phyloP scores from a whole-genome alignment of 768 basidiomycete genomes.

The Naganishia vaughanmartiniae region DNA sequence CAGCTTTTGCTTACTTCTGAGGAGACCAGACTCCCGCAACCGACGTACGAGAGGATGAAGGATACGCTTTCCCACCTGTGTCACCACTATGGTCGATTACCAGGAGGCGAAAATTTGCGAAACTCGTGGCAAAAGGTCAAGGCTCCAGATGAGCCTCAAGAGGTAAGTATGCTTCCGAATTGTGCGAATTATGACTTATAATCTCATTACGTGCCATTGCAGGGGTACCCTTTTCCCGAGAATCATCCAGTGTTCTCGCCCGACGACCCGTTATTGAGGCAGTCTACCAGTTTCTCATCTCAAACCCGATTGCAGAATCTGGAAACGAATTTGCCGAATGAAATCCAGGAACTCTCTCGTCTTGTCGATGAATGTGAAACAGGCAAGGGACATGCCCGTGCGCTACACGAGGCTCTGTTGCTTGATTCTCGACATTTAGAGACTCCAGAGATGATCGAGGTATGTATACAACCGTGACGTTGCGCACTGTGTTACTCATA shows the following conservation, averaged over 20 bases:
- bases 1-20: conserved; percentile 54
- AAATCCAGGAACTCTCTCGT: conserved; percentile 73
- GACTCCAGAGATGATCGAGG: conserved; percentile 65
- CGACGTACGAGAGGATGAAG: conserved; percentile 73
- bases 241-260: conserved; percentile 43
- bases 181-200: neutral
- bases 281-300: conserved; percentile 4
- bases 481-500: neutral
- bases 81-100: conserved; percentile 59
- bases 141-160: conserved; percentile 73
- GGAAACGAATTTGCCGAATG: conserved; percentile 61
- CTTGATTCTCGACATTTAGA: conserved; percentile 69
- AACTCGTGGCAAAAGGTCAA: conserved; percentile 78
- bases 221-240: conserved; percentile 46
- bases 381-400: conserved; percentile 72
- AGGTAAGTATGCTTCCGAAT: conserved; percentile 55
- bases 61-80: conserved; percentile 80
- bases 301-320: conserved; percentile 35
- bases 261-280: conserved; percentile 67
- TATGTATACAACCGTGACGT: conserved; percentile 46
- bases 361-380: conserved; percentile 82
- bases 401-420: conserved; percentile 69
- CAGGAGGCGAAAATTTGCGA: conserved; percentile 61
- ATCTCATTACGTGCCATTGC: neutral
- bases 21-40: conserved; percentile 66